These are phyloP conservation scores for Puccinia polysora DNA, from an alignment of 1,284 basidiomycete genomes.

Conservation along the genomic window DNA sequence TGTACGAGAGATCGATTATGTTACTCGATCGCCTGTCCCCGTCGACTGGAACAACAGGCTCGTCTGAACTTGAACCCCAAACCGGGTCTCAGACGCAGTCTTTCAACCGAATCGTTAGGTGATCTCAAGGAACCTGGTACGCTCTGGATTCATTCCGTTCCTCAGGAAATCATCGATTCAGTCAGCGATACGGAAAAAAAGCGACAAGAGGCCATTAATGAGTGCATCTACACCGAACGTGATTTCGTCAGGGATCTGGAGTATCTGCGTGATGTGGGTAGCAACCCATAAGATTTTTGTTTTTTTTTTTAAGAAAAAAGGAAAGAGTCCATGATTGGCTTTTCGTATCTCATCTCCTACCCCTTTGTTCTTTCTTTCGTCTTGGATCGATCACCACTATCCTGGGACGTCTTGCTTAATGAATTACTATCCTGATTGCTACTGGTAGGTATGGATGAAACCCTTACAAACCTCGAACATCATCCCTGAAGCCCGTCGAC, in stretches of 20 bases:
- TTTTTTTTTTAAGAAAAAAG: too few relatives aligned
- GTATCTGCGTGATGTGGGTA: conserved; percentile 83
- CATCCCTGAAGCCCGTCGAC: conserved; percentile 70
- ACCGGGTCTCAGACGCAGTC: conserved; percentile 68
- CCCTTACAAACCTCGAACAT: conserved; percentile 69
- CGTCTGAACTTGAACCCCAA: conserved; percentile 63
- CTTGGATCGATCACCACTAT: too few relatives aligned
- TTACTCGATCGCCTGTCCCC: conserved; percentile 93
- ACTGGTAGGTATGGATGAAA: conserved; percentile 76
- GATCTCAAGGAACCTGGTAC: conserved; percentile 84
- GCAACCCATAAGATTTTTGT: too few relatives aligned
- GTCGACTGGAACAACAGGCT: conserved; percentile 88
- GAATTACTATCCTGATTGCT: background rate
- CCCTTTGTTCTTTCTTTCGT: conserved; percentile 32
- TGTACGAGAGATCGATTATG: conserved; percentile 88
- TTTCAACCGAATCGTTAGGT: conserved; percentile 74
- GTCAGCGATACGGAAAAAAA: conserved; percentile 90
- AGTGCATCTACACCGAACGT: conserved; percentile 95
- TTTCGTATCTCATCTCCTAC: conserved; percentile 16
- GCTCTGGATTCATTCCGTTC: conserved; percentile 95
- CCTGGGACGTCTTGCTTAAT: background rate
- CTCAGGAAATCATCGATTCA: conserved; percentile 85
- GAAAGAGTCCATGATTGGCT: too few relatives aligned
- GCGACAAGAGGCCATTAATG: conserved; percentile 97
- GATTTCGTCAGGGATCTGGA: conserved; percentile 98